Base-by-base conservation (phyloP, 179 eudicot species). In the Vitellaria paradoxa region DNA sequence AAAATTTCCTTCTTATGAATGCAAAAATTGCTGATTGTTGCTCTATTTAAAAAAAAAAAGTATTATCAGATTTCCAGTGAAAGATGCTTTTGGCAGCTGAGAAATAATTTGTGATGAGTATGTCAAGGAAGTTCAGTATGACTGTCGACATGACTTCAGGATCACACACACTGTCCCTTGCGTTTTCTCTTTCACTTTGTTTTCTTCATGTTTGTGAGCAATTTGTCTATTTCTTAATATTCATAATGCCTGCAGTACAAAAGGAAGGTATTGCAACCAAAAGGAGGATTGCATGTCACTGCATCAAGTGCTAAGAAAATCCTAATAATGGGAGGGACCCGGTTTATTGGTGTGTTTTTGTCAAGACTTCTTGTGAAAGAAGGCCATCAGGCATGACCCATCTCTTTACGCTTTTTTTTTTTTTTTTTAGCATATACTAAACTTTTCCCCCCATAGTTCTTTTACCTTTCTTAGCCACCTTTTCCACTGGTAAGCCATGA, bases 281-380 rank as follows among this genome's bases (percentile, higher is more conserved):
- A 86, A 85, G 93, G 88, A 75, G 91, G 87, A 72, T 80, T 95
- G 63, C 73, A 83, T 52, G 91, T 93, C 53, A 80, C 88, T 50
- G 97, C 99, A 74, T 88, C 97, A 15, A 87, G 90, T 82, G 80
- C 88, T 80, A 95, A 95, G 90, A 93, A 95, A 73, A 86, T 95
- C 66, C 93, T 95, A 59, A 90, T 95, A 17, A 93, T 95, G 97
- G 99, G 99, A 50, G 99, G 99, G 45, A 95, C 99, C 23, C 87
- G 99, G 69, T 95, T 95, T 74, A 95, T 95, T n/a, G 99, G 99
- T 79, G 7, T 93, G 17, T 95, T 93, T 79, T 76, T 91, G 85
- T 90, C 97, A 13, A 81, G 99, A 79, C 93, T 93, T 77, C 97
- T 95, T 60, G 91, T 95, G 57, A 83, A 93, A 81, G 97, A 93